phyloP scores from a whole-genome alignment of 2,329 filamentous ascomycete species.

The Lomentospora prolificans region DNA sequence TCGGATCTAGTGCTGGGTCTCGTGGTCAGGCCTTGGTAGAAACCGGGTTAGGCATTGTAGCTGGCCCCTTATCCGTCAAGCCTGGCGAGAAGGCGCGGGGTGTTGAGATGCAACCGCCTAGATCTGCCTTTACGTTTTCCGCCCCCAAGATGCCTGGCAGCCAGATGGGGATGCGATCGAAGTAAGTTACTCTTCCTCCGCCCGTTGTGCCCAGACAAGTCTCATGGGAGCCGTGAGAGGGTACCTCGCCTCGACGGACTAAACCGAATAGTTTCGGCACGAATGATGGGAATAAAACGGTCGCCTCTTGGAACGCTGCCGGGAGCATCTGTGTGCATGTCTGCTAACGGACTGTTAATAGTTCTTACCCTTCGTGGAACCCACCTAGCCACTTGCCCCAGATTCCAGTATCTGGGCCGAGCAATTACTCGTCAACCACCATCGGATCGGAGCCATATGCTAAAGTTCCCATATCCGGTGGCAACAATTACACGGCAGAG shows the following conservation, averaged over 20 bases:
- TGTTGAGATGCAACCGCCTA: constrained; percentile 44
- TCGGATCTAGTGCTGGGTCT: constrained; percentile 65
- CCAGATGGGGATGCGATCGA: constrained; percentile 47
- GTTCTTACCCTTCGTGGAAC: constrained; percentile 50
- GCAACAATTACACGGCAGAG: constrained; percentile 37
- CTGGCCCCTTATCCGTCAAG: constrained; percentile 44
- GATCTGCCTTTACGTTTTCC: constrained; percentile 49
- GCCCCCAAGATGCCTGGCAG: constrained; percentile 45
- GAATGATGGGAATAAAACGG: no score
- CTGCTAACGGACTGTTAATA: constrained; percentile 17
- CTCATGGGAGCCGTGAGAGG: neutral
- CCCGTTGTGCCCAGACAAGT: neutral
- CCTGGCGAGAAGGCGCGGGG: constrained; percentile 44
- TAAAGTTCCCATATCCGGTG: constrained; percentile 41
- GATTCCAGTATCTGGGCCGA: constrained; percentile 35
- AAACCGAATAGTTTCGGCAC: no score
- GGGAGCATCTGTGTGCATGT: no score
- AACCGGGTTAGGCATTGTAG: constrained; percentile 50
- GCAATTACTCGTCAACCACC: constrained; percentile 38
- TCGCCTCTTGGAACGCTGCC: no score
- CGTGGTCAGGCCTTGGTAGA: constrained; percentile 67
- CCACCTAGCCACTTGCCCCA: constrained; percentile 35
- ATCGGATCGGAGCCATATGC: constrained; percentile 42
- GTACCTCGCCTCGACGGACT: no score
- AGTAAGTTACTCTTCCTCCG: constrained; percentile 34